Base-by-base conservation (phyloP, 129 eudicot species). In the Silybum marianum region DNA sequence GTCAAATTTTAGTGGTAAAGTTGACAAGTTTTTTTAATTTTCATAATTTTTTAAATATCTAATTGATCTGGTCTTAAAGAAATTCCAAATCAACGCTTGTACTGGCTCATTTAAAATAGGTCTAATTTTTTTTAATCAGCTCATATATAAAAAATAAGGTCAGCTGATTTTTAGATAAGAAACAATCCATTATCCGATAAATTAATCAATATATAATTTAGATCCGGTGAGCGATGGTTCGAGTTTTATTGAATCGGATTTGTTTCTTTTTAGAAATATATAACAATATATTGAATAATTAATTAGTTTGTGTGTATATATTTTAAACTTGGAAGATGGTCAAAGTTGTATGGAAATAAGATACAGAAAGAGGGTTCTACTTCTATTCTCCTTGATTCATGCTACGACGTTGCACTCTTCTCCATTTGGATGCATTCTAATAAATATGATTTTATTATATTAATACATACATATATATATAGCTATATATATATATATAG, bases 331-430 rank as follows among this genome's bases (percentile, higher is more conserved):
- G 23, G n/a, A 58, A 58, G 66, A n/a, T 58, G 66, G 66, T 58
- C 66, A 58, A 58, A 58, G 66, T 58, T 58, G 66, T 18, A n/a
- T 19, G 66, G 24, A 58, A 18, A 58, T 58, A 18, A 58, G 66
- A 58, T 18, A 58, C 2, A 38, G 19, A 54, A 16, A n/a, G 23
- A 58, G 66, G 66, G 66, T 58, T 58, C 66, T 58, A 58, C 10
- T 58, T 58, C 66, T 58, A 58, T 58, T 58, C 66, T 58, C 66
- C 66, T 58, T 58, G 66, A 19, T 58, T 58, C 66, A 58, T 58
- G 66, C 66, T 58, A 58, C 66, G 10, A 58, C 0, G 66, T 58
- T 58, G 66, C 66, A 58, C 66, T 58, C 23, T 18, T 58, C 23
- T 58, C 66, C 66, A 58, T 58, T 58, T 58, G 66, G 66, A 58